A percentile compares a stretch with the other conserved stretches of the same genome.
Evolutionary conservation across 2,329 filamentous ascomycete species (phyloP).

Genomic region (Hymenotorrendiella dingleyae): DNA sequence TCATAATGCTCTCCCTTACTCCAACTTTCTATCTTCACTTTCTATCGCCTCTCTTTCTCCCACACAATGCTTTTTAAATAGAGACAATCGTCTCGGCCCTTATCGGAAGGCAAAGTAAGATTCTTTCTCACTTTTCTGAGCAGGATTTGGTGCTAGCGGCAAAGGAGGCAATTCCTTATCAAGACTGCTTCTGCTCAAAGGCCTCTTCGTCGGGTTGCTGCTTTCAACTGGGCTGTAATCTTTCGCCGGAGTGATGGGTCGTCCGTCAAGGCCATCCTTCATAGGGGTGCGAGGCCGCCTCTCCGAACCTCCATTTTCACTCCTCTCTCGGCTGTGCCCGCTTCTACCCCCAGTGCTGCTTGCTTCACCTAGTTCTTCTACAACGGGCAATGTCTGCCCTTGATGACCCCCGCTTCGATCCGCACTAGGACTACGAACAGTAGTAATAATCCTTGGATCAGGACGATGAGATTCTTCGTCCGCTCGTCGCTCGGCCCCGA

Average conservation of each 20-base stretch:
- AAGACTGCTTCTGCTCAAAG: slow-evolving; percentile 49
- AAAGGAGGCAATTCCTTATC: slow-evolving; percentile 56
- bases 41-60: too few relatives aligned
- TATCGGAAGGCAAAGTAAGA: slow-evolving; percentile 4
- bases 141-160: slow-evolving; percentile 31
- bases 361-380: slow-evolving; percentile 82
- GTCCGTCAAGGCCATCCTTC: slow-evolving; percentile 32
- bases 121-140: slow-evolving; percentile 10
- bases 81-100: too few relatives aligned
- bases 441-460: slow-evolving; percentile 43
- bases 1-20: slow-evolving; percentile 14
- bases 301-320: slow-evolving; percentile 32
- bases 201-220: slow-evolving; percentile 8
- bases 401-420: slow-evolving; percentile 48
- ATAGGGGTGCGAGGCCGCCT: slow-evolving; percentile 37
- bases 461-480: slow-evolving; percentile 26
- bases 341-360: slow-evolving; percentile 58
- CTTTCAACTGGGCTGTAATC: slow-evolving; percentile 16
- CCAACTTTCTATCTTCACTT: too few relatives aligned
- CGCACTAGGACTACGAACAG: slow-evolving; percentile 49
- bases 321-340: slow-evolving; percentile 37
- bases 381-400: slow-evolving; percentile 68
- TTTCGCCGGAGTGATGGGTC: slow-evolving; percentile 19
- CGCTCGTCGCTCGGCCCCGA: slow-evolving; percentile 30
- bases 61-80: too few relatives aligned